A percentile compares a stretch with the other conserved stretches of the same genome.
Evolutionary conservation across 1,284 basidiomycete genomes (phyloP).

Genomic region (Ceratobasidium papillatum): DNA sequence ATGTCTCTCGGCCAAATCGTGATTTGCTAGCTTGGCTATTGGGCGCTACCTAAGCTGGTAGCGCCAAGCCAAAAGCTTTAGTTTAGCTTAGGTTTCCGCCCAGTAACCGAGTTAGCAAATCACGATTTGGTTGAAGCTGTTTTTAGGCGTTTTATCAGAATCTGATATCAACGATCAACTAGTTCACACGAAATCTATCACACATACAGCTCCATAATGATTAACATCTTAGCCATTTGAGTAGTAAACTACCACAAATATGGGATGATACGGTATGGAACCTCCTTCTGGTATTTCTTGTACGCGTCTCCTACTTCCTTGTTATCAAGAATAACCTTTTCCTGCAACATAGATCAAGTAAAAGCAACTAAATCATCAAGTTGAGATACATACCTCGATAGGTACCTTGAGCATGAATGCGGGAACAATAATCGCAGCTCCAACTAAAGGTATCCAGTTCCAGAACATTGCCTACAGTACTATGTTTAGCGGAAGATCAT

Average conservation of each 20-base stretch:
- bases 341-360: background rate
- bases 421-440: background rate
- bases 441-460: constrained; percentile 29
- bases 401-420: constrained; percentile 23
- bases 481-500: background rate
- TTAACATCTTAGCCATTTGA: background rate
- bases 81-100: too few species aligned
- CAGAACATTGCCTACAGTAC: constrained; percentile 14
- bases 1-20: too few species aligned
- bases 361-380: too few species aligned
- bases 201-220: too few species aligned
- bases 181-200: too few species aligned
- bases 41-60: too few species aligned
- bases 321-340: constrained; percentile 9
- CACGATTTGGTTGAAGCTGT: too few species aligned
- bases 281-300: constrained; percentile 2
- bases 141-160: too few species aligned
- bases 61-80: too few species aligned
- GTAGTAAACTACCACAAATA: constrained; percentile 10
- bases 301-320: background rate
- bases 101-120: too few species aligned
- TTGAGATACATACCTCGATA: constrained; percentile 18
- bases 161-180: too few species aligned
- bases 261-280: constrained; percentile 11
- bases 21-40: too few species aligned